Evolutionary conservation across 1,284 basidiomycete species (phyloP).

Genomic region (Rhodotorula sp.): DNA sequence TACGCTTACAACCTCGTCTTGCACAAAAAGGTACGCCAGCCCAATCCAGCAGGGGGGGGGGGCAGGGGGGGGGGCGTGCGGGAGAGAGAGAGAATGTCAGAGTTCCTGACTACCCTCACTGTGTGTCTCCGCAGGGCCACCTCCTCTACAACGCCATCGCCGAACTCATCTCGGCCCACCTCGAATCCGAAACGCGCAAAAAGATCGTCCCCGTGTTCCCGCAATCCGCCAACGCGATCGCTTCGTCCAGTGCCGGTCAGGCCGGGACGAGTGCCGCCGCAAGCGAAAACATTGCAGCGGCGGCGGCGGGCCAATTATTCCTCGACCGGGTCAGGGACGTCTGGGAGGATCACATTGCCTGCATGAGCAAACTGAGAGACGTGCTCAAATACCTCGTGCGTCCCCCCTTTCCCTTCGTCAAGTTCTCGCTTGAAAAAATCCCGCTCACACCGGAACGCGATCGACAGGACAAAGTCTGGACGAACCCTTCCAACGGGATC

Average conservation of each 20-base stretch:
- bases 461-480: conserved; percentile 78
- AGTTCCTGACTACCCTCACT: too few species aligned
- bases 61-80: too few species aligned
- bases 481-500: conserved; percentile 62
- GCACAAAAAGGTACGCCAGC: conserved; percentile 23
- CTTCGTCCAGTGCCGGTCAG: conserved; percentile 47
- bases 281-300: conserved; percentile 27
- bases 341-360: conserved; percentile 92
- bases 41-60: not conserved
- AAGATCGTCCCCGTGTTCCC: conserved; percentile 82
- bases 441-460: conserved; percentile 10
- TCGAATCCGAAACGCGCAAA: conserved; percentile 73
- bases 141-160: conserved; percentile 85
- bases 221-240: conserved; percentile 52
- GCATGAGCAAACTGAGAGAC: conserved; percentile 84
- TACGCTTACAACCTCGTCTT: conserved; percentile 80
- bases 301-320: conserved; percentile 28
- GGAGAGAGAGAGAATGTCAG: not conserved
- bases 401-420: not conserved
- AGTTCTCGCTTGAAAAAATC: not conserved
- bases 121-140: conserved; percentile 61
- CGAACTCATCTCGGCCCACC: conserved; percentile 74
- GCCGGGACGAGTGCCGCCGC: conserved; percentile 31
- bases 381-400: conserved; percentile 94
- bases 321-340: conserved; percentile 51